Evolutionary conservation across 2,329 filamentous ascomycete species (phyloP).

Genomic region (Penicillium expansum): DNA sequence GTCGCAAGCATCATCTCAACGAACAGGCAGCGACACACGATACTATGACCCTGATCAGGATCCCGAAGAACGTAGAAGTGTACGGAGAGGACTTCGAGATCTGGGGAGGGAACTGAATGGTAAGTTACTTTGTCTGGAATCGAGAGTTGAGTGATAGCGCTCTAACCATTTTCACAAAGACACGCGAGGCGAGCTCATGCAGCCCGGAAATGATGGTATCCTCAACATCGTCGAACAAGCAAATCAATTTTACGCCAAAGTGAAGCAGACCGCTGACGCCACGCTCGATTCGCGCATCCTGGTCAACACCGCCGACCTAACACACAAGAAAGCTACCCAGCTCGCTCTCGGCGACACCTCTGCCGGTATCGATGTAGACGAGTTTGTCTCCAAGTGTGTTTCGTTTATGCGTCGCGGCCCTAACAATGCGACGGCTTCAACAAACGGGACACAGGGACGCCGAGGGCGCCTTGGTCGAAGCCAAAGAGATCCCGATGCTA

Average conservation of each 20-base stretch:
- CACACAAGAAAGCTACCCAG: slow-evolving; percentile 72
- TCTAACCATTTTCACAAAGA: slow-evolving; percentile 46
- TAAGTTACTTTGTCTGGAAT: slow-evolving; percentile 28
- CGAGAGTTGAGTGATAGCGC: background rate
- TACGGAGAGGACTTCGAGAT: slow-evolving; percentile 69
- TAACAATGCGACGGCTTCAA: slow-evolving; percentile 52
- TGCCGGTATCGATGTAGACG: slow-evolving; percentile 80
- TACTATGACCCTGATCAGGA: slow-evolving; percentile 83
- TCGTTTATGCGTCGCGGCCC: slow-evolving; percentile 75
- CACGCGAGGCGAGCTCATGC: slow-evolving; percentile 68
- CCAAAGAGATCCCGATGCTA: slow-evolving; percentile 54
- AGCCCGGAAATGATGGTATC: slow-evolving; percentile 63
- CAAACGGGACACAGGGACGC: slow-evolving; percentile 38
- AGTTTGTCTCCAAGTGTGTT: slow-evolving; percentile 88
- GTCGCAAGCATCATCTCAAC: slow-evolving; percentile 28
- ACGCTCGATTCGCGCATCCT: slow-evolving; percentile 86
- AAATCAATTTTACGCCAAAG: slow-evolving; percentile 62
- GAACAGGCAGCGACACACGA: slow-evolving; percentile 41
- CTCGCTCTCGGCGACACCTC: slow-evolving; percentile 70
- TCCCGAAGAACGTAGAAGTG: slow-evolving; percentile 65
- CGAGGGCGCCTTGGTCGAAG: slow-evolving; percentile 35
- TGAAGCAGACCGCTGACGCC: slow-evolving; percentile 87
- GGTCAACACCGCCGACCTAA: slow-evolving; percentile 74
- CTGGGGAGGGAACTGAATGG: slow-evolving; percentile 62
- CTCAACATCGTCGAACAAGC: slow-evolving; percentile 64